These are phyloP conservation scores for Endocalyx cinctus DNA, from an alignment of 2,329 filamentous ascomycete genomes.

Conservation along the genomic window DNA sequence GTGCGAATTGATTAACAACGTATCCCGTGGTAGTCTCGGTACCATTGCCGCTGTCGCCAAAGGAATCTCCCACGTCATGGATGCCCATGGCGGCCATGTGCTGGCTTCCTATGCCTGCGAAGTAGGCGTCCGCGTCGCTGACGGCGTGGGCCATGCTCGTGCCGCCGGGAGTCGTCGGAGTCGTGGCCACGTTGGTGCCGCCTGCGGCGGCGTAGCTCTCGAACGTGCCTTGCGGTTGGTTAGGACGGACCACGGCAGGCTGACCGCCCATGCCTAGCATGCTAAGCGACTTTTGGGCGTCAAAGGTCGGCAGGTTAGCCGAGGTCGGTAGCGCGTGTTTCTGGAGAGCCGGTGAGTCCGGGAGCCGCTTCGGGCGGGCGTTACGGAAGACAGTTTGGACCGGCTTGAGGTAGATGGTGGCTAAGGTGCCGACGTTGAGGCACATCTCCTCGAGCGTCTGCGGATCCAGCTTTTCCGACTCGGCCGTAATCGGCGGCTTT, in stretches of 20 bases:
- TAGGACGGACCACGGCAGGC: slow-evolving; percentile 45
- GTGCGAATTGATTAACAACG: slow-evolving; percentile 78
- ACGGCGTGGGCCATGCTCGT: slow-evolving; percentile 65
- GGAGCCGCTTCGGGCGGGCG: slow-evolving; percentile 72
- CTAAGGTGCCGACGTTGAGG: slow-evolving; percentile 89
- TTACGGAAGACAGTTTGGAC: slow-evolving; percentile 95
- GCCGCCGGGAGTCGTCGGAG: slow-evolving; percentile 17
- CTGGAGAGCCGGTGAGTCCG: slow-evolving; percentile 83
- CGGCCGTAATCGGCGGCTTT: slow-evolving; percentile 92
- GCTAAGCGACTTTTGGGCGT: slow-evolving; percentile 57
- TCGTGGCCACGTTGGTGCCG: too few relatives aligned
- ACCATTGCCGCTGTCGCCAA: slow-evolving; percentile 56
- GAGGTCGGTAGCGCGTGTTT: slow-evolving; percentile 59
- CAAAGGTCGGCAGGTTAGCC: slow-evolving; percentile 41
- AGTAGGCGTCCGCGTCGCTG: slow-evolving; percentile 84
- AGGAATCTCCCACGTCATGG: slow-evolving; percentile 59
- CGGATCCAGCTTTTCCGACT: slow-evolving; percentile 90
- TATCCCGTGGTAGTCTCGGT: slow-evolving; percentile 53
- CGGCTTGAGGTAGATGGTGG: slow-evolving; percentile 95
- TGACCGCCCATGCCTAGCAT: slow-evolving; percentile 52
- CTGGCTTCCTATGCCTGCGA: slow-evolving; percentile 69
- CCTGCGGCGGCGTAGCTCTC: not conserved
- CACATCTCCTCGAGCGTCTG: slow-evolving; percentile 95
- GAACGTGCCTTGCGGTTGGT: slow-evolving; percentile 10
- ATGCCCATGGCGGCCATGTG: slow-evolving; percentile 71